A percentile compares a stretch with the other conserved stretches of the same genome.
Evolutionary conservation across 768 basidiomycete species (phyloP).

Genomic region (Cyclocybe aegerita): DNA sequence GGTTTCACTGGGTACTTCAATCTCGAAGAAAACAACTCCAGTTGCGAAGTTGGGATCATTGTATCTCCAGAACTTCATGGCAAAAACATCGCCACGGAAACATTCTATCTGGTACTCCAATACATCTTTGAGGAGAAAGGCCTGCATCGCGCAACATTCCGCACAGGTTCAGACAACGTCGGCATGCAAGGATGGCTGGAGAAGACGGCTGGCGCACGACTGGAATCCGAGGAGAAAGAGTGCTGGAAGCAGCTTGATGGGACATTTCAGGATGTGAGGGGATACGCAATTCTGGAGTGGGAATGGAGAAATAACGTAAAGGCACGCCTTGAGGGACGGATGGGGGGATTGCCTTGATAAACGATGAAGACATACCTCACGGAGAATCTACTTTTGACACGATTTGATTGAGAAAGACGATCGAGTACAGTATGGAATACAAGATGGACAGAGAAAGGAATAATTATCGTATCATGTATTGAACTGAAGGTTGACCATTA

Average conservation of each 20-base stretch:
- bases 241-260: conserved; percentile 38
- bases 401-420: not conserved
- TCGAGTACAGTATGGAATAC: conserved; percentile 10
- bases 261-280: conserved; percentile 34
- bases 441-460: conserved; percentile 1
- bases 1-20: conserved; percentile 39
- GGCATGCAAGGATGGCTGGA: conserved; percentile 49
- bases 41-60: conserved; percentile 43
- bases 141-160: conserved; percentile 41
- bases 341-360: conserved; percentile 8
- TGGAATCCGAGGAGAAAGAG: conserved; percentile 38
- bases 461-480: conserved; percentile 28
- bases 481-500: conserved; percentile 26
- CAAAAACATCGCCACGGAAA: conserved; percentile 41
- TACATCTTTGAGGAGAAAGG: conserved; percentile 41
- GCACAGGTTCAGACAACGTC: conserved; percentile 39
- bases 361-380: not conserved
- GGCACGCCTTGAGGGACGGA: conserved; percentile 26
- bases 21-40: conserved; percentile 31
- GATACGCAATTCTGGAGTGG: conserved; percentile 41
- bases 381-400: conserved; percentile 4
- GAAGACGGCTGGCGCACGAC: conserved; percentile 33
- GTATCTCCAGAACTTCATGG: conserved; percentile 35
- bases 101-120: conserved; percentile 37
- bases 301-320: conserved; percentile 41